Evolutionary conservation across 1,284 basidiomycete genomes (phyloP), one percentile per base, ranked within the genome.

Genomic region (Puccinia sorghi): DNA sequence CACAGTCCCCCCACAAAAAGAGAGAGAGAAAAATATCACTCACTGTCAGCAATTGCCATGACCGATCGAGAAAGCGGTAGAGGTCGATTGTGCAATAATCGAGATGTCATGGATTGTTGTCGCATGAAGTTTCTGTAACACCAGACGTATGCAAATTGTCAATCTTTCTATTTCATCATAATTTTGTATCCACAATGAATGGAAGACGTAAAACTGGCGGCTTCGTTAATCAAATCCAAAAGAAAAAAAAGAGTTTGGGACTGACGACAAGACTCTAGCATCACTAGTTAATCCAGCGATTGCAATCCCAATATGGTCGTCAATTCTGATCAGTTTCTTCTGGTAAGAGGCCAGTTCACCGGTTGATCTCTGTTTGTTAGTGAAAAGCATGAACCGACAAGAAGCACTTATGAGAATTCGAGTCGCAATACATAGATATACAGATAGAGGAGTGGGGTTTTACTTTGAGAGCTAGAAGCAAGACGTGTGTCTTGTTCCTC

Each of bases 241-340:
- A n/a, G 48, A 73, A 39, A 61, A 17, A 46, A 41, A n/a, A 13
- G 32, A 39, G 48, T 48, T 48, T 43, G 50, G 15, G 46, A 83
- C 86, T 81, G 64, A 95, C 94, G 93, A 95, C 82, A 98, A 86
- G 0, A 99, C 97, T 85, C 97, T 91, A 72, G 97, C 97, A 87
- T 99, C 97, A 72, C 93, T 95, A 9, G 97, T 99, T 81, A 99
- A 87, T 25, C 97, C 97, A 70, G 97, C 97, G 84, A 99, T 99
- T 66, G 94, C 97, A 83, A 99, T 94, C 61, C 97, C 97, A 83
- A 97, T 91, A 86, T 99, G 97, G 85, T 98, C 95, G 85, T 99
- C 97, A 89, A 99, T 97, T 84, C 94, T 89, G 85, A 97, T 96
- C 90, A 99, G 93, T 89, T 99, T 99, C 87, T 99, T 95, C 85